These are phyloP conservation scores for Dothideomycetes sp. DNA, from an alignment of 2,329 filamentous ascomycete genomes.

Conservation along the genomic window DNA sequence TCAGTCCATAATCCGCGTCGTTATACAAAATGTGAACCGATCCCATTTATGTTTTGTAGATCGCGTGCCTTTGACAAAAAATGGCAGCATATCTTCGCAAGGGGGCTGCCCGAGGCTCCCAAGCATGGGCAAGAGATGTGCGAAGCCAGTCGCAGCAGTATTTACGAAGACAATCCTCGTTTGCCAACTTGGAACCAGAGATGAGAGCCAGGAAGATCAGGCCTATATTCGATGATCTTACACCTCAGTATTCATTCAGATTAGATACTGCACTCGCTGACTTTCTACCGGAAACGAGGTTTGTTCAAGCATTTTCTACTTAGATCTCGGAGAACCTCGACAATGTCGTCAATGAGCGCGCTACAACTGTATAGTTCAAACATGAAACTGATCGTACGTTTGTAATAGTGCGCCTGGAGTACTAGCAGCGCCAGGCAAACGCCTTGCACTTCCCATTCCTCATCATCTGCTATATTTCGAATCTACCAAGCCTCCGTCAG, in stretches of 20 bases:
- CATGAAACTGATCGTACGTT: too few relatives aligned
- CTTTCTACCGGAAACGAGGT: conserved; percentile 32
- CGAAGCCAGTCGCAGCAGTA: background rate
- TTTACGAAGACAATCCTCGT: conserved; percentile 21
- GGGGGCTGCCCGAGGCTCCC: background rate
- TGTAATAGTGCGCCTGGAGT: conserved; percentile 16
- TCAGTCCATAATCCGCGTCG: background rate
- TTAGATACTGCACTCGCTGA: conserved; percentile 52
- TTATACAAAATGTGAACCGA: background rate
- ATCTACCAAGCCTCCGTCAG: conserved; percentile 47
- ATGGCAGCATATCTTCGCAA: background rate
- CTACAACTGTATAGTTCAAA: too few relatives aligned
- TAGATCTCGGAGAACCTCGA: too few relatives aligned
- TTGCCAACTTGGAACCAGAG: conserved; percentile 27
- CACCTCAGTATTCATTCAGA: conserved; percentile 52
- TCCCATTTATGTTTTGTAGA: background rate
- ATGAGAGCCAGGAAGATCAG: conserved; percentile 39
- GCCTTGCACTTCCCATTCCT: conserved; percentile 44
- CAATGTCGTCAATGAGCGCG: too few relatives aligned
- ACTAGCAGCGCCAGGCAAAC: conserved; percentile 20
- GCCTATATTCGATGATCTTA: conserved; percentile 44
- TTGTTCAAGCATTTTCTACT: too few relatives aligned
- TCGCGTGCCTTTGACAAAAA: background rate
- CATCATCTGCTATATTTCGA: conserved; percentile 88
- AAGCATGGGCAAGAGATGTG: background rate